Evolutionary conservation across 2,329 filamentous ascomycete genomes (phyloP), one percentile per base, ranked within the genome.

Genomic region (Aureobasidium sp.): DNA sequence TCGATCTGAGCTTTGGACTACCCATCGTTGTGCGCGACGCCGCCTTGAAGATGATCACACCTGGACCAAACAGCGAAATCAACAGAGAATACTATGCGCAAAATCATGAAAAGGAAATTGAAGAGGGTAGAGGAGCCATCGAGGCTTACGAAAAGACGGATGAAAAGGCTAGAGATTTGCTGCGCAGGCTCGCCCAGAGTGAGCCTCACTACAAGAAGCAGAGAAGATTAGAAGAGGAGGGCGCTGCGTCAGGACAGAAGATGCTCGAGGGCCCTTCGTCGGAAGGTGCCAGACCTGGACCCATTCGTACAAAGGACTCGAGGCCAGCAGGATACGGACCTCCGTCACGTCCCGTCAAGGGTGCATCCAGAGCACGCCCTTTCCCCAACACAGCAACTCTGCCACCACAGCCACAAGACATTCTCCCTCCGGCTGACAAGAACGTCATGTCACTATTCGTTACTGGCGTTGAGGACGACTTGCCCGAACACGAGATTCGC

Each of bases 51-150:
- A 96, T 99, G 89, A 90, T 97, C 45, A 92, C 93, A 0, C 92
- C 94, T 0, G 94, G 94, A 0, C 94, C 94, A 0, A 85, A 91
- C 66, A 96, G 90, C 73, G 88, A 90, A 61, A 90, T 99, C 75
- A 99, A 99, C 78, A 82, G 94, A 68, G 92, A 99, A 76, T 99
- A 94, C 76, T 99, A 96, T 75, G 94, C 94, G 15, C 94, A 99
- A 73, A 94, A 97, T 72, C 92, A 97, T 75, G 93, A 97, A 78
- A 89, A 87, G 70, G 91, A 95, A 64, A 91, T 99, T 55, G 92
- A 97, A 71, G 92, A 97, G 68, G 94, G 94, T 2, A 82, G 89
- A 66, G 90, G 88, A 7, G 77, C 73, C 17, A 81, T 90, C 9
- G 94, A 97, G 72, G 91, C 90, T 67, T 97, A 97, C 72, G 91